These are phyloP conservation scores for Brassica incana DNA, from an alignment of 345 rosid species.

Conservation along the genomic window DNA sequence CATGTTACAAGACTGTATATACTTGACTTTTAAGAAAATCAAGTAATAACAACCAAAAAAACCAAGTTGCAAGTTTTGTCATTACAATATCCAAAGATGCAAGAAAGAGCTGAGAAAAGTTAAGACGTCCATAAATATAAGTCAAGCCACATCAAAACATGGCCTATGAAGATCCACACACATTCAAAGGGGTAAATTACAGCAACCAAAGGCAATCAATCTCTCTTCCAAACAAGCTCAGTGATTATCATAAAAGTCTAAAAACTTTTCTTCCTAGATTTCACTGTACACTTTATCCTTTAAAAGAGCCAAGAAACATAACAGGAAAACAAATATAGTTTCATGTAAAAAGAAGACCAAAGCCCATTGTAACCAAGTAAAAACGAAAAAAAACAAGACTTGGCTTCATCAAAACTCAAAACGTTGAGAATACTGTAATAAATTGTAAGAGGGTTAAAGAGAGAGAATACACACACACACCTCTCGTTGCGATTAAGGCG, in stretches of 20 bases:
- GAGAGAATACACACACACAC: constrained; percentile 38
- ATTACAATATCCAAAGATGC: background rate
- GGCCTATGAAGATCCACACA: background rate
- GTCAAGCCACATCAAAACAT: background rate
- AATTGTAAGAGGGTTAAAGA: background rate
- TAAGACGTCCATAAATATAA: background rate
- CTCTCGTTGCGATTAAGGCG: constrained; percentile 88
- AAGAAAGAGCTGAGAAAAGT: background rate
- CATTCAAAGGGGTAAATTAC: background rate
- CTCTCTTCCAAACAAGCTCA: background rate
- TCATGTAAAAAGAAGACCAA: background rate
- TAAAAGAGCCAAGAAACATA: background rate
- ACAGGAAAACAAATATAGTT: background rate
- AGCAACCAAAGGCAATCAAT: background rate
- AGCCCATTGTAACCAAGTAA: constrained; percentile 3
- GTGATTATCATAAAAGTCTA: background rate
- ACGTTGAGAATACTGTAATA: background rate
- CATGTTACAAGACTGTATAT: background rate
- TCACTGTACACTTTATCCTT: background rate
- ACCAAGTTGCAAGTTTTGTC: background rate
- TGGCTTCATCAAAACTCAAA: background rate
- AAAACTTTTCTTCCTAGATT: background rate
- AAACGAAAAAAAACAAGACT: background rate
- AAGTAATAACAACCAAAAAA: background rate
- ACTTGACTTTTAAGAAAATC: background rate